Percentiles rank a stretch among this genome's conserved stretches.
Evolutionary conservation across 306 rosid genomes (phyloP).

Genomic region (Alnus rubra): DNA sequence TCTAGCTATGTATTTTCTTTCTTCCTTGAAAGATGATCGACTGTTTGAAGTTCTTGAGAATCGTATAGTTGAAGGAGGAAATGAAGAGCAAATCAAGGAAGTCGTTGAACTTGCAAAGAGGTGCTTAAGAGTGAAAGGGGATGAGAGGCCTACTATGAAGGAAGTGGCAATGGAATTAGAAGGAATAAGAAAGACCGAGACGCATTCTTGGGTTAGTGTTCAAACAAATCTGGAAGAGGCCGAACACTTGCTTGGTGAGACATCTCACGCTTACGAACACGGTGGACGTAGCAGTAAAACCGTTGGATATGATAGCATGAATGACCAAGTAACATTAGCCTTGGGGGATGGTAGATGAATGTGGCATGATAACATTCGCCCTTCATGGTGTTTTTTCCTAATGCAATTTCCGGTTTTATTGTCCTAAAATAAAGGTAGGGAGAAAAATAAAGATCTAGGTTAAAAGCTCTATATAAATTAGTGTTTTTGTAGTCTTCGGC

Average conservation of each 20-base stretch:
- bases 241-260: neutral
- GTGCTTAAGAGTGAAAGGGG: slow-evolving; percentile 16
- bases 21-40: slow-evolving; percentile 11
- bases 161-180: slow-evolving; percentile 38
- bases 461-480: neutral
- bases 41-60: slow-evolving; percentile 23
- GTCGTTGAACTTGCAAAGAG: slow-evolving; percentile 19
- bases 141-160: slow-evolving; percentile 38
- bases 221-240: neutral
- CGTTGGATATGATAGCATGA: neutral
- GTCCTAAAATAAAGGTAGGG: no score
- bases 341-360: neutral
- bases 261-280: no score
- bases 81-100: slow-evolving; percentile 18
- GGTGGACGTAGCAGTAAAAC: neutral
- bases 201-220: neutral
- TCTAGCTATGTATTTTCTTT: slow-evolving; percentile 29
- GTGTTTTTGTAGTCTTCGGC: no score
- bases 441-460: neutral
- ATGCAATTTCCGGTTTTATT: no score
- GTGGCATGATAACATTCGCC: no score
- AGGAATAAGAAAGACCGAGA: slow-evolving; percentile 9
- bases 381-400: no score
- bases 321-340: neutral
- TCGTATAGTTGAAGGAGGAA: neutral